Base-by-base conservation (phyloP, 352 stramenopile genomes). In the Aphanomyces euteiches region DNA sequence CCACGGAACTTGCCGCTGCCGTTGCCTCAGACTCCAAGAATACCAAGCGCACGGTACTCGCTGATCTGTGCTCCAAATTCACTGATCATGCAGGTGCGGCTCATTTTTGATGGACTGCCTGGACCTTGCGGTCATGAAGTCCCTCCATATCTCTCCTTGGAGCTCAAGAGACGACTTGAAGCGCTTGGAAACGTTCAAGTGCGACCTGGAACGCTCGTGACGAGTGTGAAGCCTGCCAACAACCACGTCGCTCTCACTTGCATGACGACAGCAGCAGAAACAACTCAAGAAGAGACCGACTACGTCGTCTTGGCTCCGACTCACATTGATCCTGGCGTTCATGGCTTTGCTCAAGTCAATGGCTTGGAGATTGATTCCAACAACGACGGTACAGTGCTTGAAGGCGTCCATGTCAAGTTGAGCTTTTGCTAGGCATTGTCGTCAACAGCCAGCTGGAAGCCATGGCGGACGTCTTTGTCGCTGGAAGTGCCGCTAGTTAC, bases 271-370 rank as follows among this genome's bases (percentile, higher is more conserved):
- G 84, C 34, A 84, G 88, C 59, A 74, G 87, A 53, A 87, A 89
- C 58, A 78, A 90, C 43, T 8, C 78, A 79, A 45, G 72, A 96
- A 41, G 73, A 85, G n/a, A 85, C 89, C 2, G 90, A 97, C 79
- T 97, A 97, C 45, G 82, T 96, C 5, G 88, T 98, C 59, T 77
- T 98, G 21, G 92, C 92, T n/a, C 95, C 87, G 10, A 97, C 90
- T 3, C 90, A 97, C 73, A 95, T 96, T 7, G 88, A 94, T 40
- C 92, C 92, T 1, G 84, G 90, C 56, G 66, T 94, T 37, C 77
- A 85, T 1, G 79, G 95, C 45, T 88, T 85, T 1, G 77, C 28
- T 28, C 28, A 28, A 28, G 28, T 28, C 28, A 28, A 28, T 28
- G 82, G 88, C 45, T 79, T 97, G 34, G 90, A 97, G 67, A 79